Evolutionary conservation across 2,329 filamentous ascomycete species (phyloP).

Genomic region (Trichoderma semiorbis): DNA sequence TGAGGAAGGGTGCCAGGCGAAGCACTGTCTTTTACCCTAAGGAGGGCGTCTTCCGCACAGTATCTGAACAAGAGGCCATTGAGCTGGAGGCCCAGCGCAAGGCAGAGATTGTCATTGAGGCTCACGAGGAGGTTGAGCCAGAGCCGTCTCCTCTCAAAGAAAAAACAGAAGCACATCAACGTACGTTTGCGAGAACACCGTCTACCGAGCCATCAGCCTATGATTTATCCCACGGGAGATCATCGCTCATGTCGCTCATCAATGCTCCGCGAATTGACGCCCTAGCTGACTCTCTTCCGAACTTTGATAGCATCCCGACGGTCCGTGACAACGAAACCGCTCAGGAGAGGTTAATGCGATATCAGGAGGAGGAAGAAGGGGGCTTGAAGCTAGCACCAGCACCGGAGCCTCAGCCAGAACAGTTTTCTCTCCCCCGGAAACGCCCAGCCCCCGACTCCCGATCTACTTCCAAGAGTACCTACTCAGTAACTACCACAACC

Average conservation of each 20-base stretch:
- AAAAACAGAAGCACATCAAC: slow-evolving; percentile 29
- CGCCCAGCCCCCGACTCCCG: slow-evolving; percentile 29
- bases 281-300: slow-evolving; percentile 33
- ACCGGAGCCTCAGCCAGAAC: slow-evolving; percentile 17
- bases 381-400: slow-evolving; percentile 13
- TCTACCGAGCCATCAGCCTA: slow-evolving; percentile 61
- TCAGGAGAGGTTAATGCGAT: slow-evolving; percentile 4
- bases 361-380: slow-evolving; percentile 1
- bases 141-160: slow-evolving; percentile 1
- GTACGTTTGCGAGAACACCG: slow-evolving; percentile 55
- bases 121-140: slow-evolving; percentile 21
- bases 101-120: slow-evolving; percentile 22
- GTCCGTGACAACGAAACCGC: slow-evolving; percentile 26
- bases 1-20: slow-evolving; percentile 41
- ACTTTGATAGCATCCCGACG: slow-evolving; percentile 43
- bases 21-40: slow-evolving; percentile 59
- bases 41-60: slow-evolving; percentile 60
- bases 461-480: slow-evolving; percentile 46
- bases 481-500: slow-evolving; percentile 48
- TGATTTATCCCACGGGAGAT: slow-evolving; percentile 51
- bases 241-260: slow-evolving; percentile 59
- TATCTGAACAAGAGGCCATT: slow-evolving; percentile 52
- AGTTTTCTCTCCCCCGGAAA: background rate
- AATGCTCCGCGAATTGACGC: slow-evolving; percentile 49
- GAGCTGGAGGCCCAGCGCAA: slow-evolving; percentile 37